Percentiles rank a stretch among this genome's conserved stretches.
phyloP scores from a whole-genome alignment of 2,329 filamentous ascomycete genomes.

The Ceratocystis smalleyi region DNA sequence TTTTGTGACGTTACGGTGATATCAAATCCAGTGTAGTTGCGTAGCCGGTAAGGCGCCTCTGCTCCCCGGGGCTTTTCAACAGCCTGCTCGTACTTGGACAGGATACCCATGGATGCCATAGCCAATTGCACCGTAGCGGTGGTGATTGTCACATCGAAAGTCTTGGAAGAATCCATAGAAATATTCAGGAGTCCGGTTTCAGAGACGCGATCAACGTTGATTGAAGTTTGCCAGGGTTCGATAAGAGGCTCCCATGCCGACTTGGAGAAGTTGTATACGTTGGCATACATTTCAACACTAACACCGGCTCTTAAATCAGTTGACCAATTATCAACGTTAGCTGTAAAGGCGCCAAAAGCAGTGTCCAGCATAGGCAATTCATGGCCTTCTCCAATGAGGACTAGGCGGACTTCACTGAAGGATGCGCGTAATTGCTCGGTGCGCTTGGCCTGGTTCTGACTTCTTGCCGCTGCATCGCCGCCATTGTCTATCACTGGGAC shows the following conservation, averaged over 20 bases:
- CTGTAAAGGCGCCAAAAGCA: constrained; percentile 77
- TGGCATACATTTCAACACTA: constrained; percentile 83
- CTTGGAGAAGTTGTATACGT: constrained; percentile 98
- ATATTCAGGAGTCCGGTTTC: constrained; percentile 63
- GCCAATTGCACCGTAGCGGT: constrained; percentile 85
- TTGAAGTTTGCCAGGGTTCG: constrained; percentile 89
- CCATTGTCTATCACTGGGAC: background rate
- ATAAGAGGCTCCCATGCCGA: constrained; percentile 95
- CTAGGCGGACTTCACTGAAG: constrained; percentile 76
- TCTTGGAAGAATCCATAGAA: constrained; percentile 76
- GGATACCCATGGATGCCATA: constrained; percentile 83
- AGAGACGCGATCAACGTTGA: constrained; percentile 68
- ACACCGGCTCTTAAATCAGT: constrained; percentile 73
- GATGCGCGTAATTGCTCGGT: constrained; percentile 71
- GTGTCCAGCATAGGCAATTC: constrained; percentile 90
- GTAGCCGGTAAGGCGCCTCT: constrained; percentile 83
- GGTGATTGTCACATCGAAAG: constrained; percentile 80
- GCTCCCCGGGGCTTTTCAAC: constrained; percentile 83
- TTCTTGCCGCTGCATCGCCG: background rate
- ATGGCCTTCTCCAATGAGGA: constrained; percentile 89
- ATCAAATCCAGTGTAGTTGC: constrained; percentile 91
- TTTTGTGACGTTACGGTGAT: constrained; percentile 53
- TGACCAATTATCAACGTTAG: constrained; percentile 82
- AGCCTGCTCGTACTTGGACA: constrained; percentile 67
- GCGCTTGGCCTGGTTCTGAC: constrained; percentile 20